Conservation (phyloP, 1,284 basidiomycete genomes). For the Wallemia hederae region DNA sequence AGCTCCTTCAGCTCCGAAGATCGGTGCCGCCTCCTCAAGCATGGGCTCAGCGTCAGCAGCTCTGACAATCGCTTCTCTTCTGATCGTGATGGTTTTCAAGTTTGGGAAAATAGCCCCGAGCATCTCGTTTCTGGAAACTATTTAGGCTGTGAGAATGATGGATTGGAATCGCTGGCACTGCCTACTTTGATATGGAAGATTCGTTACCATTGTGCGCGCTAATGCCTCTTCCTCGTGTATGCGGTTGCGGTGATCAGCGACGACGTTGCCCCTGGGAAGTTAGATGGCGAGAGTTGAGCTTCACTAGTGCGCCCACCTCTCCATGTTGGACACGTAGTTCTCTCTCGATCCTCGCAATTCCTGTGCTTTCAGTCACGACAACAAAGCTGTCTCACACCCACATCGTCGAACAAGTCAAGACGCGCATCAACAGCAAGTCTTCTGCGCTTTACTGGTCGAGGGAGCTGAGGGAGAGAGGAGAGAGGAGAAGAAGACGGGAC, state of each 20-base stretch:
- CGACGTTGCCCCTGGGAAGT: not conserved
- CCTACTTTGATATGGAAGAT: not conserved
- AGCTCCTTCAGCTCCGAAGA: no score
- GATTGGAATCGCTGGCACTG: not conserved
- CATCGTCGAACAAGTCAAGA: not conserved
- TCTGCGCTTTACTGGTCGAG: not conserved
- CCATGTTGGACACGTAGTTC: not conserved
- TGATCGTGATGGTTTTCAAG: not conserved
- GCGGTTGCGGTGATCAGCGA: not conserved
- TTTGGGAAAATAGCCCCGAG: not conserved
- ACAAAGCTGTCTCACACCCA: not conserved
- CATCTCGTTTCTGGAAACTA: not conserved
- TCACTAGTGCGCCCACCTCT: not conserved
- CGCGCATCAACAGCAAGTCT: not conserved
- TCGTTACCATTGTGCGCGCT: not conserved
- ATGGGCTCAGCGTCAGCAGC: no score
- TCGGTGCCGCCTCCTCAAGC: no score
- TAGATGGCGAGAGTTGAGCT: not conserved
- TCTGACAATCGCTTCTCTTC: no score
- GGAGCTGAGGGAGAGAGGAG: not conserved
- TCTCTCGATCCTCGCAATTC: not conserved
- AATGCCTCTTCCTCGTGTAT: not conserved
- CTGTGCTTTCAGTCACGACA: not conserved
- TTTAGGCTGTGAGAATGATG: not conserved
- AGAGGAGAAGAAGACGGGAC: not conserved